A percentile compares a stretch with the other conserved stretches of the same genome.
These are phyloP conservation scores for Terana coerulea DNA, from an alignment of 768 basidiomycete species.

Conservation along the genomic window DNA sequence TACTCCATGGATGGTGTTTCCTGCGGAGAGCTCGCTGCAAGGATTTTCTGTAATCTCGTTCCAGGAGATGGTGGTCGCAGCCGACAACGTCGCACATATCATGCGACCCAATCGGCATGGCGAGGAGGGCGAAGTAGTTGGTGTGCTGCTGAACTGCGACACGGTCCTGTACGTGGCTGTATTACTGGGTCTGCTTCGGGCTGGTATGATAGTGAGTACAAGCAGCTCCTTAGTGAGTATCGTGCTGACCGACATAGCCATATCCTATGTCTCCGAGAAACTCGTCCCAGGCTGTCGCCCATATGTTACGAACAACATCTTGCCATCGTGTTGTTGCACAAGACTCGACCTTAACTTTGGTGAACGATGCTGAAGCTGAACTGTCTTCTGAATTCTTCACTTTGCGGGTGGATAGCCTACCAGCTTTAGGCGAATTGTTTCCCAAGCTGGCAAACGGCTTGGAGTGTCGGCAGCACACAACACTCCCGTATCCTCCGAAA, in stretches of 20 bases:
- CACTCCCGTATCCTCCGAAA: slow-evolving; percentile 12
- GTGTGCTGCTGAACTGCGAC: slow-evolving; percentile 5
- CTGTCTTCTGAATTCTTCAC: slow-evolving; percentile 6
- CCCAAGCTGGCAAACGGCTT: slow-evolving; percentile 1
- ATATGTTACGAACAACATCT: slow-evolving; percentile 34
- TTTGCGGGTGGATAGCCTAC: slow-evolving; percentile 17
- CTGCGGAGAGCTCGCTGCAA: neutral
- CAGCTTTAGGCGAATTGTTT: slow-evolving; percentile 16
- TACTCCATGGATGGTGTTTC: slow-evolving; percentile 4
- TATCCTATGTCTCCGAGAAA: slow-evolving; percentile 38
- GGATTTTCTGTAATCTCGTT: neutral
- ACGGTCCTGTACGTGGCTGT: slow-evolving; percentile 5
- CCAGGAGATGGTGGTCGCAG: slow-evolving; percentile 1
- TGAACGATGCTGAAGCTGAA: slow-evolving; percentile 26
- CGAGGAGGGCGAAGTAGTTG: slow-evolving; percentile 8
- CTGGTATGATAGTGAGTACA: slow-evolving; percentile 11
- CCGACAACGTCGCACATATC: slow-evolving; percentile 7
- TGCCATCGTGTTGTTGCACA: slow-evolving; percentile 38
- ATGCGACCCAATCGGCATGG: slow-evolving; percentile 3
- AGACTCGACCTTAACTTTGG: slow-evolving; percentile 26
- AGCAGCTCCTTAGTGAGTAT: too few relatives aligned
- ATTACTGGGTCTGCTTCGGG: slow-evolving; percentile 7
- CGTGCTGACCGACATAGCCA: too few relatives aligned
- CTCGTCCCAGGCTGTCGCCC: slow-evolving; percentile 29
- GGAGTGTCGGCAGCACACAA: neutral